Percentiles rank a stretch among this genome's conserved stretches.
These are phyloP conservation scores for Chlamydomonas schloesseri DNA, from an alignment of 139 green algal genomes.

Conservation along the genomic window DNA sequence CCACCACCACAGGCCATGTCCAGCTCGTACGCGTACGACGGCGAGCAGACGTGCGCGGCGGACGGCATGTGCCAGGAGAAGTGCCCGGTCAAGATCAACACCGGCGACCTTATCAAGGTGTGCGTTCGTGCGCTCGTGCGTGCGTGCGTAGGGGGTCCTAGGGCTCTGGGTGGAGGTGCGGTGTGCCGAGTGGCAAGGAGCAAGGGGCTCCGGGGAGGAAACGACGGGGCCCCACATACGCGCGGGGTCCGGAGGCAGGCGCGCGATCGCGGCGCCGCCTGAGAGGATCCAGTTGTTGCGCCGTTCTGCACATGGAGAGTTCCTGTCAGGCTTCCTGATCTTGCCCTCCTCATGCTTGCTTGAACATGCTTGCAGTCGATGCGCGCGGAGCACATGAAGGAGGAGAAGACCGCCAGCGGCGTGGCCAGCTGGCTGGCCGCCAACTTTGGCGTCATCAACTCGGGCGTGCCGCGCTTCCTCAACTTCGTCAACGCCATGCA, in stretches of 20 bases:
- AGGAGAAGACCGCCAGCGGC: conserved; percentile 17
- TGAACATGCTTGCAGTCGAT: conserved; percentile 59
- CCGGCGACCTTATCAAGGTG: conserved; percentile 92
- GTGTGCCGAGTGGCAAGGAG: no score
- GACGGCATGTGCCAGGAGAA: conserved; percentile 99
- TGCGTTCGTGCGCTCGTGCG: no score
- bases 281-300: no score
- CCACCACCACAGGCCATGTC: neutral
- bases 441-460: conserved; percentile 84
- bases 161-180: no score
- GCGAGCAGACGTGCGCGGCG: conserved; percentile 92
- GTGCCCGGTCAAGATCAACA: conserved; percentile 99
- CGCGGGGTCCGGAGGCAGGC: no score
- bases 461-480: conserved; percentile 81
- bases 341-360: no score
- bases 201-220: no score
- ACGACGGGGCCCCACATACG: no score
- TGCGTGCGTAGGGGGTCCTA: no score
- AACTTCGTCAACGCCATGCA: conserved; percentile 85
- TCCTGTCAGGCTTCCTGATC: no score
- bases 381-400: conserved; percentile 72
- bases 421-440: conserved; percentile 72
- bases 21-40: conserved; percentile 71
- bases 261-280: no score
- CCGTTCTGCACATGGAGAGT: no score